Conservation (phyloP, 2,329 filamentous ascomycete genomes). For the Aureobasidium sp. region DNA sequence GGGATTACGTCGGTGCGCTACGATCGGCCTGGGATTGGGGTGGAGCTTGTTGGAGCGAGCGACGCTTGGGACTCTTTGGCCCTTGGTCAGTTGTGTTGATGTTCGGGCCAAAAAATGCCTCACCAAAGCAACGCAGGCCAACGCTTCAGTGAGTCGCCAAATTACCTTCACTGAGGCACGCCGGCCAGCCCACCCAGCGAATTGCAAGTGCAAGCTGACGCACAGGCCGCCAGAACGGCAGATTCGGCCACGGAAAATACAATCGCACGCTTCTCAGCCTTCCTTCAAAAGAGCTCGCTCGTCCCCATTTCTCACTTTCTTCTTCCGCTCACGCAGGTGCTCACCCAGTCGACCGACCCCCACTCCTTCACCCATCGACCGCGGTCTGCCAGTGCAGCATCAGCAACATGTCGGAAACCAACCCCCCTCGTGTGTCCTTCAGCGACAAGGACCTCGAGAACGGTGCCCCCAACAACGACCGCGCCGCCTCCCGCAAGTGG, state of each 20-base stretch:
- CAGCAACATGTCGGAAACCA: constrained; percentile 27
- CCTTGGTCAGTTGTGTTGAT: constrained; percentile 1
- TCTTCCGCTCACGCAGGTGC: constrained; percentile 16
- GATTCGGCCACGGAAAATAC: constrained; percentile 15
- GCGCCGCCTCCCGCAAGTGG: constrained; percentile 32
- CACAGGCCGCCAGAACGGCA: constrained; percentile 15
- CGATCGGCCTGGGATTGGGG: constrained; percentile 16
- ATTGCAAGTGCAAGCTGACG: constrained; percentile 13
- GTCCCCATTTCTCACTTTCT: constrained; percentile 10
- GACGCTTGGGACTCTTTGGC: constrained; percentile 8
- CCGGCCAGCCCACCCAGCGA: constrained; percentile 14
- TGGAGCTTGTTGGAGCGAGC: constrained; percentile 17
- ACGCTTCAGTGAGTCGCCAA: constrained; percentile 12
- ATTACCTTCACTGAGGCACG: constrained; percentile 16
- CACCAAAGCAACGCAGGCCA: constrained; percentile 15
- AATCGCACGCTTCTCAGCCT: constrained; percentile 3
- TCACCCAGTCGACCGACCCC: constrained; percentile 13
- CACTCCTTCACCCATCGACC: constrained; percentile 9
- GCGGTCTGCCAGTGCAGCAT: constrained; percentile 16
- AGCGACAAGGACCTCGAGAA: constrained; percentile 35
- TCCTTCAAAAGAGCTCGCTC: constrained; percentile 16
- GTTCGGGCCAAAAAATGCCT: constrained; percentile 16
- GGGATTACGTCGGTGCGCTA: constrained; percentile 17
- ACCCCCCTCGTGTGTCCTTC: constrained; percentile 32
- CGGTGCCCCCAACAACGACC: constrained; percentile 25